Percentiles rank a stretch among this genome's conserved stretches.
Evolutionary conservation across 1,139 yeast genomes (phyloP).

Genomic region (Magnusiomyces magnusii): DNA sequence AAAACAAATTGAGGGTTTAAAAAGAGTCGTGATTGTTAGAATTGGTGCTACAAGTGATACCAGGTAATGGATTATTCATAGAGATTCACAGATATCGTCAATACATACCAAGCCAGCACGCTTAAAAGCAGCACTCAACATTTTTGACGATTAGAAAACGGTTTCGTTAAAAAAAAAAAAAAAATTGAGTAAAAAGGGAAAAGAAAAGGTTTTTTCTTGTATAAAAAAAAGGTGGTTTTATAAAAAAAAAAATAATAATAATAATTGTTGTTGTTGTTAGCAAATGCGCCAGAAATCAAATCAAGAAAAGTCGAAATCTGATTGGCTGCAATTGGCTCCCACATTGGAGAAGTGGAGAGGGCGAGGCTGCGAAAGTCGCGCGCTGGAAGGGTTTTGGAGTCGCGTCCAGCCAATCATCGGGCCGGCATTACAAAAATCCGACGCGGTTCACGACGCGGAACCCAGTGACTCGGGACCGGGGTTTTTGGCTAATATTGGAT

Average conservation of each 20-base stretch:
- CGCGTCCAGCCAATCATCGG: not conserved
- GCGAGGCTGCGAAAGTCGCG: not conserved
- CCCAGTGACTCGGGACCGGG: too few species aligned
- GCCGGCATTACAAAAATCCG: not conserved
- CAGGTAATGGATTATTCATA: too few species aligned
- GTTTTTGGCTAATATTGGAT: too few species aligned
- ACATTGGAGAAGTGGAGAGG: not conserved
- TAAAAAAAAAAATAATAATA: too few species aligned
- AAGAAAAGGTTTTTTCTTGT: not conserved
- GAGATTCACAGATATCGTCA: not conserved
- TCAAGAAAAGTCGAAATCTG: not conserved
- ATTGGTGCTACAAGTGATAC: too few species aligned
- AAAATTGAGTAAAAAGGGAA: not conserved
- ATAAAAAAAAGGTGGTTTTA: not conserved
- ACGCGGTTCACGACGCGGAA: too few species aligned
- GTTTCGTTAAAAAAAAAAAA: not conserved
- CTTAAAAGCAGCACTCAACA: not conserved
- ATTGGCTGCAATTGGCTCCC: not conserved
- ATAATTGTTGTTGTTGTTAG: not conserved
- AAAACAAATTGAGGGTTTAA: not conserved
- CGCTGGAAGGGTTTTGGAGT: not conserved
- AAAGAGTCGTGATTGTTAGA: too few species aligned
- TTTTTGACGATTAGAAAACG: not conserved
- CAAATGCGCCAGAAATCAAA: not conserved
- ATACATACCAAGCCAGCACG: not conserved